phyloP scores from a whole-genome alignment of 2,329 filamentous ascomycete species.

The Venturia pyrina region DNA sequence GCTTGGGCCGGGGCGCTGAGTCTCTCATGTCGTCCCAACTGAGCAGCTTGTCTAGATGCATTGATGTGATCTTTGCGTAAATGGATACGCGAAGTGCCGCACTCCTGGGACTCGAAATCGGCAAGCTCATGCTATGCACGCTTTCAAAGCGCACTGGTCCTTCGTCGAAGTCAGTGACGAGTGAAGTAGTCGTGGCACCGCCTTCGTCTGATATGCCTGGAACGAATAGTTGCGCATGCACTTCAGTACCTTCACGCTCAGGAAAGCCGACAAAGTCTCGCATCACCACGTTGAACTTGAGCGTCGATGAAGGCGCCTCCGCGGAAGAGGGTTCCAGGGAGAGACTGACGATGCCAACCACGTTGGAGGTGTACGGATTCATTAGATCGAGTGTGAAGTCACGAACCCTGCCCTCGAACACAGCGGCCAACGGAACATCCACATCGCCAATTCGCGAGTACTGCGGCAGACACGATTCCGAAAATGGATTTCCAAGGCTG shows the following conservation, averaged over 20 bases:
- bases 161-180: constrained; percentile 91
- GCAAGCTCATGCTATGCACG: constrained; percentile 94
- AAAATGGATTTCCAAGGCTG: constrained; percentile 84
- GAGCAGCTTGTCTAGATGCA: constrained; percentile 92
- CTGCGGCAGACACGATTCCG: constrained; percentile 80
- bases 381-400: constrained; percentile 86
- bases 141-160: constrained; percentile 89
- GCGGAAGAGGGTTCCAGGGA: constrained; percentile 90
- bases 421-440: constrained; percentile 82
- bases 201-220: constrained; percentile 79
- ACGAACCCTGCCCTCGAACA: constrained; percentile 90
- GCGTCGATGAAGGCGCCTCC: constrained; percentile 77
- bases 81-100: constrained; percentile 77
- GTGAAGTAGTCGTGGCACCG: constrained; percentile 87
- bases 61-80: constrained; percentile 80
- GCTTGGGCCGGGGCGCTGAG: constrained; percentile 44
- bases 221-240: constrained; percentile 95
- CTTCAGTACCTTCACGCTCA: constrained; percentile 87
- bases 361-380: constrained; percentile 84
- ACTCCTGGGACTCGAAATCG: constrained; percentile 63
- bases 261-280: constrained; percentile 91
- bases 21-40: constrained; percentile 99
- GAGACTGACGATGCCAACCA: constrained; percentile 80
- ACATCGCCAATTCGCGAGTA: constrained; percentile 90
- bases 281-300: constrained; percentile 99